Evolutionary conservation across 1,284 basidiomycete genomes (phyloP), one percentile per base, ranked within the genome.

Genomic region (Golubevia sp.): DNA sequence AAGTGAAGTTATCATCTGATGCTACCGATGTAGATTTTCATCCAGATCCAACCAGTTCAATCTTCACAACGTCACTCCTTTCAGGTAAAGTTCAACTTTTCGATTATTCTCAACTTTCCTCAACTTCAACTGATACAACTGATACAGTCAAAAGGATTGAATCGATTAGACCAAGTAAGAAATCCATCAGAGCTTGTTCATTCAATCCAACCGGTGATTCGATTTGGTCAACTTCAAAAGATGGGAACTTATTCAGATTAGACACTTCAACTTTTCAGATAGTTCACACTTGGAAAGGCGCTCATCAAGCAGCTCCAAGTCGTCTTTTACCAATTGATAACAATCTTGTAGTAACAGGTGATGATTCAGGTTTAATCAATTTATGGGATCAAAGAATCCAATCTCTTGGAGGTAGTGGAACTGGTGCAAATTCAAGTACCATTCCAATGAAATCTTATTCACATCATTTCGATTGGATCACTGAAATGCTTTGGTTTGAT

Each of bases 391-490:
- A 67, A 1, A 38, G 75, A 1, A 59, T 54, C 13, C 44, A 23
- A 59, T 21, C 58, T 52, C 30, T 38, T 49, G 0, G 15, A 7
- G 23, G 44, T 51, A 6, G 23, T 7, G 38, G 15, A 3, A 15
- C 58, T 11, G n/a, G 23, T 6, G n/a, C n/a, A 26, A 27, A 54
- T 2, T 48, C 34, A 23, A 24, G 27, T 21, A 13, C 49, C 8
- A 61, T 34, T 18, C 55, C 62, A 6, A 67, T 82, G 2, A 61
- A 73, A 8, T 56, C 58, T 8, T 83, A 76, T 64, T 63, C 74
- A 2, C 79, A 83, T 56, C 80, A 83, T 59, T 82, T 73, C 34
- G 80, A 83, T 61, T 83, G 80, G 80, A 82, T 83, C 48, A 82
- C 79, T 2, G 76, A 78, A 44, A 30, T 83, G 60, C 58, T 79